phyloP scores from a whole-genome alignment of 1,284 basidiomycete genomes.

The Ustilago trichophora region DNA sequence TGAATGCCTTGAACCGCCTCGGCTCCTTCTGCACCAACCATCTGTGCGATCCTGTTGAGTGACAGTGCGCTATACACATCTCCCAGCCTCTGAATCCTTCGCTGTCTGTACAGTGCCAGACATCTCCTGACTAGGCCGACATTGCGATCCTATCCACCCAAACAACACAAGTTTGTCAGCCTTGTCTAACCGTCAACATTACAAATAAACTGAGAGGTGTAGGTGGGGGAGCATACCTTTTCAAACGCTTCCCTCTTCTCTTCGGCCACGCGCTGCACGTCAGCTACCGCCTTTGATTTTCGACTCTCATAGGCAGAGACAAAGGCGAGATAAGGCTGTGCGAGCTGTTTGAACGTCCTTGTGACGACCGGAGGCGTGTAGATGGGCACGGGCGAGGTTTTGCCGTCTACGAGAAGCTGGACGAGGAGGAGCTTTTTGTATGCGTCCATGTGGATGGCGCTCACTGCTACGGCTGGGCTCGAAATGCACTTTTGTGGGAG shows the following conservation, averaged over 20 bases:
- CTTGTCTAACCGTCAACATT: no score
- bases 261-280: constrained; percentile 19
- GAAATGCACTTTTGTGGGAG: constrained; percentile 72
- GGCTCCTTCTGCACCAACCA: constrained; percentile 73
- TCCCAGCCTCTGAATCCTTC: constrained; percentile 79
- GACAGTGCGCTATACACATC: constrained; percentile 79
- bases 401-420: constrained; percentile 78
- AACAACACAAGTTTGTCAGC: no score
- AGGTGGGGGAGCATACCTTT: no score
- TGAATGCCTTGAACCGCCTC: constrained; percentile 69
- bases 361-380: constrained; percentile 22
- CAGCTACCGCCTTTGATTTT: background rate
- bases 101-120: constrained; percentile 75
- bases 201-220: no score
- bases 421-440: constrained; percentile 81
- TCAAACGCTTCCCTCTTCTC: constrained; percentile 24
- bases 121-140: constrained; percentile 75
- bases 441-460: constrained; percentile 82
- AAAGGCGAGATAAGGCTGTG: constrained; percentile 25
- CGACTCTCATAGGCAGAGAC: constrained; percentile 24
- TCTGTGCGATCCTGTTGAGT: constrained; percentile 75
- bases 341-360: constrained; percentile 23
- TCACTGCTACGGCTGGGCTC: constrained; percentile 74
- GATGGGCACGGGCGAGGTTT: constrained; percentile 53
- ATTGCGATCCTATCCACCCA: constrained; percentile 82